Conservation (phyloP, 1,284 basidiomycete genomes). For the Ceratobasidium sp. region DNA sequence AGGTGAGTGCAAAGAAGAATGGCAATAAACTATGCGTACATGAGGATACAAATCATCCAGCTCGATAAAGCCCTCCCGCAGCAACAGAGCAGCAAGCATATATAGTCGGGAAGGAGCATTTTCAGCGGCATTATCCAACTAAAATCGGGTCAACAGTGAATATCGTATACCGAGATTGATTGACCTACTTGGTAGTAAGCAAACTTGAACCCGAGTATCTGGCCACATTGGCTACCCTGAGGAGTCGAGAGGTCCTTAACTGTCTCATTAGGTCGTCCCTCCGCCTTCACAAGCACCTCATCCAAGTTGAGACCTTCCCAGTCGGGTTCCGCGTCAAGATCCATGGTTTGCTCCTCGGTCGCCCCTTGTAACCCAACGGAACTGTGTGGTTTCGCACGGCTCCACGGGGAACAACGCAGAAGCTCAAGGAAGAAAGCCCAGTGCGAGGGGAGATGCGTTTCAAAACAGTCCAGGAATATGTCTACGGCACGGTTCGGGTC, state of each 20-base stretch:
- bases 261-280: slow-evolving; percentile 50
- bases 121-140: slow-evolving; percentile 67
- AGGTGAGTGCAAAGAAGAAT: slow-evolving; percentile 49
- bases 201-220: slow-evolving; percentile 97
- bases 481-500: slow-evolving; percentile 95
- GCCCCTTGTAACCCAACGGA: slow-evolving; percentile 51
- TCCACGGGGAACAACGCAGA: slow-evolving; percentile 87
- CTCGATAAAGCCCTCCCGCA: slow-evolving; percentile 87
- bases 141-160: slow-evolving; percentile 1
- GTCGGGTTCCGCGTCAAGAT: slow-evolving; percentile 56
- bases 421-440: slow-evolving; percentile 93
- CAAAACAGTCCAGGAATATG: slow-evolving; percentile 91
- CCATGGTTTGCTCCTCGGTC: slow-evolving; percentile 57
- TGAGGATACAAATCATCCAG: slow-evolving; percentile 89
- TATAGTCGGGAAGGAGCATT: slow-evolving; percentile 78
- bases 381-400: slow-evolving; percentile 49
- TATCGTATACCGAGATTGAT: slow-evolving; percentile 42
- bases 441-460: slow-evolving; percentile 82
- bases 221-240: slow-evolving; percentile 60
- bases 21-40: slow-evolving; percentile 58
- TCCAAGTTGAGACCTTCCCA: slow-evolving; percentile 68
- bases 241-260: slow-evolving; percentile 30
- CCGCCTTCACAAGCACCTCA: slow-evolving; percentile 68
- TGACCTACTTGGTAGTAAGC: slow-evolving; percentile 80
- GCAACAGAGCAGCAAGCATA: slow-evolving; percentile 85